phyloP scores from a whole-genome alignment of 306 rosid species.

The Alnus rubra region DNA sequence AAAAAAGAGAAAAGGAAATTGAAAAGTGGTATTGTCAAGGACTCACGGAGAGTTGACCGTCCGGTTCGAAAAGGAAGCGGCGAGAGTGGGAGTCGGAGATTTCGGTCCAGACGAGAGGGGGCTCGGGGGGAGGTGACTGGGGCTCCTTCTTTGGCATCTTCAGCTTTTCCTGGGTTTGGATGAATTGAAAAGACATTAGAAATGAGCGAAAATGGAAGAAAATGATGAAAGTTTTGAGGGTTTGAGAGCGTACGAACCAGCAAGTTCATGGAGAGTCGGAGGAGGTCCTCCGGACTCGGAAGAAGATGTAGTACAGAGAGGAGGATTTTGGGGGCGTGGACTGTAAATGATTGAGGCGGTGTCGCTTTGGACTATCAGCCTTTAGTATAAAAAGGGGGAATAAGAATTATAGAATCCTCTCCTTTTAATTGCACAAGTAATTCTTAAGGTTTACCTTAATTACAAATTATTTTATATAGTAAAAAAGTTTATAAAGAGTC shows the following conservation, averaged over 20 bases:
- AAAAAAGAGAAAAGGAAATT: neutral
- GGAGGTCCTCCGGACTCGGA: neutral
- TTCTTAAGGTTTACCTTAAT: too few species aligned
- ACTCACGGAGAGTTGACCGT: conserved; percentile 68
- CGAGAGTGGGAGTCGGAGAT: conserved; percentile 58
- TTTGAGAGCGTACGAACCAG: neutral
- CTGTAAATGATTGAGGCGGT: neutral
- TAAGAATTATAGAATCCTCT: too few species aligned
- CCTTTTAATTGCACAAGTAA: too few species aligned
- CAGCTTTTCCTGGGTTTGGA: conserved; percentile 43
- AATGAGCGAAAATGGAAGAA: neutral
- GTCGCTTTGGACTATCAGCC: neutral
- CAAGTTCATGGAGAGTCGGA: neutral
- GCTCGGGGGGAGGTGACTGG: conserved; percentile 35
- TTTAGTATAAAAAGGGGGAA: too few species aligned
- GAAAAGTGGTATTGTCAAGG: neutral
- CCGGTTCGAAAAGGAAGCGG: conserved; percentile 58
- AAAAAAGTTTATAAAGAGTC: too few species aligned
- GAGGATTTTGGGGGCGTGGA: too few species aligned
- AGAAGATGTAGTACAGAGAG: too few species aligned
- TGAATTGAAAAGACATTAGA: neutral
- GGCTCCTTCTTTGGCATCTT: conserved; percentile 47
- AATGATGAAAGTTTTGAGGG: neutral
- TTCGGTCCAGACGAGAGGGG: conserved; percentile 64
- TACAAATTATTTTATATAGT: too few species aligned